These are phyloP conservation scores for Aspergillus eucalypticola DNA, from an alignment of 2,329 filamentous ascomycete species.

Conservation along the genomic window DNA sequence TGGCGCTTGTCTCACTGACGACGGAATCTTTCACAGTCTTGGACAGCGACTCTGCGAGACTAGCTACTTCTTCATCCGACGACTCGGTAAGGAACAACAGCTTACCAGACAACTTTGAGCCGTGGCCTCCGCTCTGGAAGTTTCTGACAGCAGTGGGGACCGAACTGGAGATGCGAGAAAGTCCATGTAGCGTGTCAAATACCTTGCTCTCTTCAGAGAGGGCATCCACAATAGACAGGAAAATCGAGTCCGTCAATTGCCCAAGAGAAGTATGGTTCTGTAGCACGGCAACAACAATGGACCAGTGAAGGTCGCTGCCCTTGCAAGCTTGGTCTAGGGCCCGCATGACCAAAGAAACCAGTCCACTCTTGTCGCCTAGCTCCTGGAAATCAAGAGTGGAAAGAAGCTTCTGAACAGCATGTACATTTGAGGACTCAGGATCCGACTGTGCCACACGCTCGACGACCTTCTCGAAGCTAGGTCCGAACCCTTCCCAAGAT, in stretches of 20 bases:
- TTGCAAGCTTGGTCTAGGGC: slow-evolving; percentile 38
- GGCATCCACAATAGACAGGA: slow-evolving; percentile 42
- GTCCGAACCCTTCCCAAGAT: slow-evolving; percentile 42
- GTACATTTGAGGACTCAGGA: slow-evolving; percentile 32
- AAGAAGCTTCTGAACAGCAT: slow-evolving; percentile 42
- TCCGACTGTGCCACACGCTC: slow-evolving; percentile 36
- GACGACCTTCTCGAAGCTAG: slow-evolving; percentile 41
- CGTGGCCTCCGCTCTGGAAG: slow-evolving; percentile 48
- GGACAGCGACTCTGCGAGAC: slow-evolving; percentile 39
- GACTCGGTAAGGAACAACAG: slow-evolving; percentile 58
- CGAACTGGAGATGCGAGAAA: slow-evolving; percentile 47
- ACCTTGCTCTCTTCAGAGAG: slow-evolving; percentile 42
- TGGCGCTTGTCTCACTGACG: slow-evolving; percentile 43
- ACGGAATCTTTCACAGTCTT: slow-evolving; percentile 36
- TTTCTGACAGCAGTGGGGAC: slow-evolving; percentile 43
- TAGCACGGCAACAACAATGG: slow-evolving; percentile 40
- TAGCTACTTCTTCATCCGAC: slow-evolving; percentile 52
- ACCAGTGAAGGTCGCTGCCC: slow-evolving; percentile 41
- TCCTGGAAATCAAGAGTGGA: slow-evolving; percentile 41
- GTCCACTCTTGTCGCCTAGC: slow-evolving; percentile 34
- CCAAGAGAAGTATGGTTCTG: slow-evolving; percentile 39
- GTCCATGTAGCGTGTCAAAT: slow-evolving; percentile 44
- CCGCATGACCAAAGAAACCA: slow-evolving; percentile 38
- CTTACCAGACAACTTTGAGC: slow-evolving; percentile 53
- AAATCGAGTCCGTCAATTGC: slow-evolving; percentile 37